Evolutionary conservation across 768 basidiomycete species (phyloP).

Genomic region (Psilocybe cyanescens): DNA sequence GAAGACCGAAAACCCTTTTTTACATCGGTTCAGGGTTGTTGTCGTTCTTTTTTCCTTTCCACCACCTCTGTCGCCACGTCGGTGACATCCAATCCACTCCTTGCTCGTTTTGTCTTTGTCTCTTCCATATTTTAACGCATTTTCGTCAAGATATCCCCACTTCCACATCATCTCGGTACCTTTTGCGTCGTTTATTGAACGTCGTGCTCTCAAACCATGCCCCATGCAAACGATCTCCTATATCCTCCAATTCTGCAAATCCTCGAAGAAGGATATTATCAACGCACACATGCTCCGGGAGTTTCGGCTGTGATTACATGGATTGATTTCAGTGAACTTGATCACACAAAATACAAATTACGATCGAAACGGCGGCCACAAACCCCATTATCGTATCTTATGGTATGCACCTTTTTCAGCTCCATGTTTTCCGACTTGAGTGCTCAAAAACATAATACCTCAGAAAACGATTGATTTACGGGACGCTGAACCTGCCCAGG

Average conservation of each 20-base stretch:
- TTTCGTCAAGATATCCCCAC: background rate
- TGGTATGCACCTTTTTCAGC: background rate
- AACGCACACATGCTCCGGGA: background rate
- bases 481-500: slow-evolving; percentile 2
- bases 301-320: background rate
- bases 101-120: background rate
- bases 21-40: background rate
- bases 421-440: background rate
- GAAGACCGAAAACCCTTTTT: slow-evolving; percentile 3
- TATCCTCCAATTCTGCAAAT: background rate
- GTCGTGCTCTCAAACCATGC: background rate
- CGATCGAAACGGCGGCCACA: background rate
- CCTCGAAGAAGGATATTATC: background rate
- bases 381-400: background rate
- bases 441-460: background rate
- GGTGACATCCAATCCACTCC: background rate
- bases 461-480: slow-evolving; percentile 15
- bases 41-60: background rate
- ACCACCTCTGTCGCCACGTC: background rate
- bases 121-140: background rate
- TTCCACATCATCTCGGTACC: background rate
- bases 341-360: background rate
- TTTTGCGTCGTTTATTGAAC: background rate
- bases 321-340: background rate
- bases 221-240: background rate